Evolutionary conservation across 225 moss, liverwort and hornwort species (phyloP), one percentile per base, ranked within the genome.

Genomic region (Polytrichum commune): DNA sequence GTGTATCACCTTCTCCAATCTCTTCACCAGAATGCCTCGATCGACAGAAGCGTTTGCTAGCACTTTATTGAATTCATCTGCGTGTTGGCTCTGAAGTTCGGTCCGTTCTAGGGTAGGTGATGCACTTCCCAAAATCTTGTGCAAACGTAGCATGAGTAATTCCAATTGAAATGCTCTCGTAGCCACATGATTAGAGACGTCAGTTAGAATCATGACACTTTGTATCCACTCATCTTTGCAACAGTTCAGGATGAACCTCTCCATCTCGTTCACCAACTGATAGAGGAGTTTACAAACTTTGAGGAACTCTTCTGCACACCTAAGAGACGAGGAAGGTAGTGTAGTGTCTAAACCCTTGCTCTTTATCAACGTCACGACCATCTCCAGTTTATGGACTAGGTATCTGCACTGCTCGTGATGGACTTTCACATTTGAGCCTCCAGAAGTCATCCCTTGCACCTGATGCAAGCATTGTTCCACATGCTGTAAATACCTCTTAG

Each of bases 151-250:
- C 27, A 26, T 63, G 63, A 22, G 27, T 16, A 63, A 26, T 13
- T 63, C 63, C 10, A 63, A 27, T 6, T 63, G 24, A 63, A 28
- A 27, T 23, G 27, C 26, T 28, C 8, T 22, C 7, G 18, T 23
- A 1, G 63, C n/a, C 16, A 63, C 18, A 63, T 27, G 63, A 4
- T 27, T 26, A 23, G 63, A 23, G 16, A 25, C 24, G 13, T 66
- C 66, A 7, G 20, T 32, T 32, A 33, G 6, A 32, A 66, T 66
- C 19, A 66, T 6, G 24, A n/a, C 66, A 66, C 35, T 32, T 20
- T 66, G 66, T 19, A 66, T 29, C 33, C 33, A 66, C n/a, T 38
- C 19, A 32, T 38, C 66, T 19, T 66, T 66, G 66, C 66, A 38
- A 24, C 66, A 66, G 38, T 38, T 20, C n/a, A 4, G 65, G 18